Evolutionary conservation across 257 asterid species (phyloP), one percentile per base, ranked within the genome.

Genomic region (Nicotiana tabacum): DNA sequence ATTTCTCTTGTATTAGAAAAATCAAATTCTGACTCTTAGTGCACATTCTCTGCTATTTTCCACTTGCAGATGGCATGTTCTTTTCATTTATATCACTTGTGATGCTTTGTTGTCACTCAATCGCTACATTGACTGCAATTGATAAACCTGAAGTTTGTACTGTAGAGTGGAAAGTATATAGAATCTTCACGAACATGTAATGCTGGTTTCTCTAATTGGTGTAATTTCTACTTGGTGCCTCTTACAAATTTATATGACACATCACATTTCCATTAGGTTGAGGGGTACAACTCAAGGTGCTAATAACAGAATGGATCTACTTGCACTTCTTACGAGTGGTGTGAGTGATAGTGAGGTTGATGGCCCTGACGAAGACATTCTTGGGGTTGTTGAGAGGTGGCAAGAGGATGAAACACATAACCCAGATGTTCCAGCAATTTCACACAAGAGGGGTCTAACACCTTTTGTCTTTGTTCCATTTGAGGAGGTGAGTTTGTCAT

Each of bases 391-490:
- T 32, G 98, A 90, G 88, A 90, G 93, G 51, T 96, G 99, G 99
- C 89, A 91, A 53, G 98, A 94, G 81, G 95, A 96, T 55, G 99
- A 96, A 88, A 91, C 99, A 0, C 99, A 94, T 84, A 90, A 96
- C 84, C 98, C 98, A 6, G 95, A 94, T 81, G 94, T 94, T 69
- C 98, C 98, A 9, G 98, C 99, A 70, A 82, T 90, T 82, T 90
- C 99, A 7, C 99, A 96, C 89, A 92, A 85, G 56, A 90, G 95
- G 88, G 98, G 99, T 55, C 85, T 96, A 37, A 90, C 98, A 10
- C 92, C 99, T 69, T 96, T 94, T 27, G 99, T 96, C 83, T 96
- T 96, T 79, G 90, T 96, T 87, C 97, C 99, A 17, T 93, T 93
- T 46, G 99, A 96, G 82, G 99, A 96, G 89, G 99, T 96, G 84